phyloP scores from a whole-genome alignment of 1,139 yeast species.

The Nakaseomyces sp. region DNA sequence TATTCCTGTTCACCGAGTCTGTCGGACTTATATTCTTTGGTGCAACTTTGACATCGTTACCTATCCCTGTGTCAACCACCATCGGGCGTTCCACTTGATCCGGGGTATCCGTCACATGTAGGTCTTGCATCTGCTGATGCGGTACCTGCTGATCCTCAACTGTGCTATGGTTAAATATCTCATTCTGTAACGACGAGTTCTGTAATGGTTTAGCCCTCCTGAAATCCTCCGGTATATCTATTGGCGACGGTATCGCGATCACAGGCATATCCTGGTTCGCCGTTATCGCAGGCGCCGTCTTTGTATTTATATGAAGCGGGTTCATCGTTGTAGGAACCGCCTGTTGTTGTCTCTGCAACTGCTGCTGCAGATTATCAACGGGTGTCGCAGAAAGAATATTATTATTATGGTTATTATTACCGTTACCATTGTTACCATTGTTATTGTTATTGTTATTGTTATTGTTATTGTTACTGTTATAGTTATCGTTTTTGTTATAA shows the following conservation, averaged over 20 bases:
- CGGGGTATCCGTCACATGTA: background rate
- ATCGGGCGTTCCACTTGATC: background rate
- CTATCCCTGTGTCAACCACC: background rate
- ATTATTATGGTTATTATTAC: background rate
- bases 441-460: background rate
- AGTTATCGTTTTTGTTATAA: background rate
- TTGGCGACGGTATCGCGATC: constrained; percentile 13
- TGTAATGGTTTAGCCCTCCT: background rate
- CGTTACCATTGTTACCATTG: background rate
- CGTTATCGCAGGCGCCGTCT: constrained; percentile 5
- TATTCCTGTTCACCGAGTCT: background rate
- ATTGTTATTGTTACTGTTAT: background rate
- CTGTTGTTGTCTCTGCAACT: background rate
- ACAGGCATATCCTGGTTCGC: constrained; percentile 9
- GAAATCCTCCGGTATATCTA: constrained; percentile 9
- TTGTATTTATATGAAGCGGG: constrained; percentile 6
- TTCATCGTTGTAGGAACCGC: background rate
- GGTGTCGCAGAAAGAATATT: background rate
- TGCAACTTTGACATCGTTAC: background rate
- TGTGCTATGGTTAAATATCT: constrained; percentile 2
- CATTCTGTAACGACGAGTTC: background rate
- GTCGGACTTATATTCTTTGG: constrained; percentile 1
- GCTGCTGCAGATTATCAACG: background rate
- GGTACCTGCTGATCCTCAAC: background rate
- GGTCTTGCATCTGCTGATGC: background rate